A percentile compares a stretch with the other conserved stretches of the same genome.
Conservation (phyloP, 2,329 filamentous ascomycete species). For the Truncatella angustata region DNA sequence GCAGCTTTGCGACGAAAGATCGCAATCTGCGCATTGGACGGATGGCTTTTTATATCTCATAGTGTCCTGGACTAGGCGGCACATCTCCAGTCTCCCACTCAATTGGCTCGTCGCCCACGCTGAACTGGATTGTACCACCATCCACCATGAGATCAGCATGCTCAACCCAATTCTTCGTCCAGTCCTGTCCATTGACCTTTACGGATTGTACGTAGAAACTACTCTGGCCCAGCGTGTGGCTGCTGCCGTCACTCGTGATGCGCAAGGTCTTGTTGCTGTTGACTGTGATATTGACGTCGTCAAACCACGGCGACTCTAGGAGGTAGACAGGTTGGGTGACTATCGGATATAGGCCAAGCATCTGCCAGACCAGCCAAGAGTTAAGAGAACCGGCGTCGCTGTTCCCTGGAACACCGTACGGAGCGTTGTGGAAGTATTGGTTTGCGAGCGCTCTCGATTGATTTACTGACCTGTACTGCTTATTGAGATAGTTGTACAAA, state of each 20-base stretch:
- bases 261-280: slow-evolving; percentile 5
- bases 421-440: slow-evolving; percentile 36
- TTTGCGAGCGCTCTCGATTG: slow-evolving; percentile 34
- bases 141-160: slow-evolving; percentile 11
- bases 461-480: slow-evolving; percentile 34
- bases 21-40: no score
- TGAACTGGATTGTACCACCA: slow-evolving; percentile 10
- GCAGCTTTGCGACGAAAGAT: no score
- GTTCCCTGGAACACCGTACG: slow-evolving; percentile 42
- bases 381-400: slow-evolving; percentile 46
- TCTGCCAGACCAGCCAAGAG: slow-evolving; percentile 49
- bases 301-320: slow-evolving; percentile 43
- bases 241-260: not conserved
- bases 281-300: slow-evolving; percentile 7
- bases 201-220: not conserved
- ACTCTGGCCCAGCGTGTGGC: not conserved
- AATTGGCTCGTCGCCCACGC: slow-evolving; percentile 2
- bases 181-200: slow-evolving; percentile 4
- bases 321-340: slow-evolving; percentile 47
- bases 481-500: slow-evolving; percentile 50
- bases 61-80: slow-evolving; percentile 11
- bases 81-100: slow-evolving; percentile 9
- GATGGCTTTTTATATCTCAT: slow-evolving; percentile 1
- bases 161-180: slow-evolving; percentile 6
- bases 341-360: slow-evolving; percentile 46